Conservation (phyloP, 139 green algal species). For the Coccomyxa sp. region DNA sequence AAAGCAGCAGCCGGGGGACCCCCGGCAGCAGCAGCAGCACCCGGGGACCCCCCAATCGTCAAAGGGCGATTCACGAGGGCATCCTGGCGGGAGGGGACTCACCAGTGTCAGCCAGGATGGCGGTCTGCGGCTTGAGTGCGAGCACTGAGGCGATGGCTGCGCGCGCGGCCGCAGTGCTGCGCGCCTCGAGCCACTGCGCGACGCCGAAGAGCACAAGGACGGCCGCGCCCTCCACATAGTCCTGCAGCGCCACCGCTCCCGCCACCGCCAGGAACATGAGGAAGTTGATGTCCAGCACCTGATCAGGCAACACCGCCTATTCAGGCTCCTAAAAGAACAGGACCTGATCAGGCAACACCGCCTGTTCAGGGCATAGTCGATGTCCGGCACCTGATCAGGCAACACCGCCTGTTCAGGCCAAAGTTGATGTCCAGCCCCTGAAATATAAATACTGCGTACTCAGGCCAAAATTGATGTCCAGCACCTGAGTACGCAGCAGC, state of each 20-base stretch:
- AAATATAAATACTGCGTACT: no score
- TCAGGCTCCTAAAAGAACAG: not conserved
- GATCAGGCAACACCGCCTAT: not conserved
- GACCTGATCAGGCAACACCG: no score
- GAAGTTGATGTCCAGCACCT: constrained; percentile 46
- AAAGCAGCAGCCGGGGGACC: no score
- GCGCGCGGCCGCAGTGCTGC: constrained; percentile 20
- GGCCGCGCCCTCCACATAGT: constrained; percentile 52
- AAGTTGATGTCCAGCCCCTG: no score
- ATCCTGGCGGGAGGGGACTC: no score
- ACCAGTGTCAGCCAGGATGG: constrained; percentile 23
- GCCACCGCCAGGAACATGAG: constrained; percentile 37
- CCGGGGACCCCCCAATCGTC: no score
- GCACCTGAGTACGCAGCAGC: no score
- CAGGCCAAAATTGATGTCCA: no score
- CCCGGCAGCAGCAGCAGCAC: no score
- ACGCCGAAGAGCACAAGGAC: constrained; percentile 62
- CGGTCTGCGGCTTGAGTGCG: constrained; percentile 24
- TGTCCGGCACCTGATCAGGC: constrained; percentile 27
- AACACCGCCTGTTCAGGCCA: not conserved
- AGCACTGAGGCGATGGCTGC: constrained; percentile 31
- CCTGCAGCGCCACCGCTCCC: constrained; percentile 38
- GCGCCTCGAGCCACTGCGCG: constrained; percentile 48
- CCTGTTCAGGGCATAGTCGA: constrained; percentile 21
- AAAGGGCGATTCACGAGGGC: not conserved